A percentile compares a stretch with the other conserved stretches of the same genome.
These are phyloP conservation scores for Kuraishia ogatae DNA, from an alignment of 805 yeast species.

Conservation along the genomic window DNA sequence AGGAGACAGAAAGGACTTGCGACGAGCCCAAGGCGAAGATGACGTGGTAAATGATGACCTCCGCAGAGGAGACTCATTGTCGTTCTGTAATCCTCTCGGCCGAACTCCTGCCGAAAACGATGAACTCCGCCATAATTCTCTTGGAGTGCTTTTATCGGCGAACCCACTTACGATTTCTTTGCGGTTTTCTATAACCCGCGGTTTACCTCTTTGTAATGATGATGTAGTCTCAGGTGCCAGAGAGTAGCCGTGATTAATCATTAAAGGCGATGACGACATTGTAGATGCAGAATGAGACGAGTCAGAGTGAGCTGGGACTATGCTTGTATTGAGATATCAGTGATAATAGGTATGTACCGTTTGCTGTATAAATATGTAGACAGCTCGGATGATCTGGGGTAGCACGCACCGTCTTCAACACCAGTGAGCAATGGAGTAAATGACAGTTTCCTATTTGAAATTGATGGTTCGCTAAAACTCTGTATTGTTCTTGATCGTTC, in stretches of 20 bases:
- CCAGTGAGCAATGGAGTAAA: too few relatives aligned
- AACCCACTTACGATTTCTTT: background rate
- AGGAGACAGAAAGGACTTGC: slow-evolving; percentile 48
- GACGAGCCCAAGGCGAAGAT: slow-evolving; percentile 44
- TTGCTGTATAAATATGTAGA: too few relatives aligned
- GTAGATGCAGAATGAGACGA: too few relatives aligned
- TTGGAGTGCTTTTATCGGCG: background rate
- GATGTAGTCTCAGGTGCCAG: background rate
- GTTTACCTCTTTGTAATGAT: background rate
- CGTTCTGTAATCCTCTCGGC: background rate
- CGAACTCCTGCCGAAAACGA: background rate
- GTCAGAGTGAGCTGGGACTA: too few relatives aligned
- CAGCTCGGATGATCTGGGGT: too few relatives aligned
- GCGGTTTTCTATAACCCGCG: background rate
- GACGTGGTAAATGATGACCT: slow-evolving; percentile 24
- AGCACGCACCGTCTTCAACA: too few relatives aligned
- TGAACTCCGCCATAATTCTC: background rate
- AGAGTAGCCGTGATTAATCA: slow-evolving; percentile 1
- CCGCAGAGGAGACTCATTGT: slow-evolving; percentile 6
- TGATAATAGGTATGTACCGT: too few relatives aligned
- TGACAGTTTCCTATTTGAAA: too few relatives aligned
- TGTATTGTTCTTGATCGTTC: too few relatives aligned
- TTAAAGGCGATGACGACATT: slow-evolving; percentile 2
- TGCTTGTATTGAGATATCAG: too few relatives aligned
- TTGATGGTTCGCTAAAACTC: too few relatives aligned